Percentiles rank a stretch among this genome's conserved stretches.
Evolutionary conservation across 2,329 filamentous ascomycete species (phyloP).

Genomic region (Thermomyces lanuginosus): DNA sequence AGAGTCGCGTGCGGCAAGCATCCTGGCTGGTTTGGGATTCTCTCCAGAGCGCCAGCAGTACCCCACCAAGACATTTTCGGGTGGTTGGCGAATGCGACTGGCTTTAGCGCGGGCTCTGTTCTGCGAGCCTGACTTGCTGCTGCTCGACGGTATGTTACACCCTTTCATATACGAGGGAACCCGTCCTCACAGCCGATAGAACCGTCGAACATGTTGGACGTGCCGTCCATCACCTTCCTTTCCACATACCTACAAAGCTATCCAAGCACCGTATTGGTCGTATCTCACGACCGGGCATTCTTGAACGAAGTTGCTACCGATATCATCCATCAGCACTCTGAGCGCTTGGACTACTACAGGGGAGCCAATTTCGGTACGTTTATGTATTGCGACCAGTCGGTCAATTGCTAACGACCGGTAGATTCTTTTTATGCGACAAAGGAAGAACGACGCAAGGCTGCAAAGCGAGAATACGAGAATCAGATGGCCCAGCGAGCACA

Average conservation of each 20-base stretch:
- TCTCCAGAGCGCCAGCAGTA: slow-evolving; percentile 81
- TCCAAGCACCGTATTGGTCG: slow-evolving; percentile 85
- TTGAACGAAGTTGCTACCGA: slow-evolving; percentile 98
- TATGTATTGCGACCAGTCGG: background rate
- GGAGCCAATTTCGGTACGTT: slow-evolving; percentile 65
- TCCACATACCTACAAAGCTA: slow-evolving; percentile 89
- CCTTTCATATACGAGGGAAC: background rate
- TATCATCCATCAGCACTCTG: slow-evolving; percentile 95
- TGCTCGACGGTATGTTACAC: slow-evolving; percentile 55
- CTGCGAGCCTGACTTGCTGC: slow-evolving; percentile 86
- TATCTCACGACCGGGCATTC: slow-evolving; percentile 98
- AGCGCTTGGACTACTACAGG: slow-evolving; percentile 95
- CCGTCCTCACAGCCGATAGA: slow-evolving; percentile 34
- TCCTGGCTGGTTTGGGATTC: slow-evolving; percentile 92
- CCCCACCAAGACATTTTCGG: slow-evolving; percentile 94
- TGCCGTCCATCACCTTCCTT: slow-evolving; percentile 97
- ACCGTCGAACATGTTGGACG: slow-evolving; percentile 99
- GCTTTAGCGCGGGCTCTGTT: slow-evolving; percentile 89
- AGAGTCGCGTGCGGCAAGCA: slow-evolving; percentile 85
- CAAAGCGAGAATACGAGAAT: slow-evolving; percentile 94
- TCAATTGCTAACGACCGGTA: slow-evolving; percentile 12
- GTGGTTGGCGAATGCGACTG: slow-evolving; percentile 98
- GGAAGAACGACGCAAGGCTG: slow-evolving; percentile 91
- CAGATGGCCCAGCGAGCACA: slow-evolving; percentile 90
- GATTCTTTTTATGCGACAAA: slow-evolving; percentile 94